These are phyloP conservation scores for Claviceps arundinis DNA, from an alignment of 2,329 filamentous ascomycete species.

Conservation along the genomic window DNA sequence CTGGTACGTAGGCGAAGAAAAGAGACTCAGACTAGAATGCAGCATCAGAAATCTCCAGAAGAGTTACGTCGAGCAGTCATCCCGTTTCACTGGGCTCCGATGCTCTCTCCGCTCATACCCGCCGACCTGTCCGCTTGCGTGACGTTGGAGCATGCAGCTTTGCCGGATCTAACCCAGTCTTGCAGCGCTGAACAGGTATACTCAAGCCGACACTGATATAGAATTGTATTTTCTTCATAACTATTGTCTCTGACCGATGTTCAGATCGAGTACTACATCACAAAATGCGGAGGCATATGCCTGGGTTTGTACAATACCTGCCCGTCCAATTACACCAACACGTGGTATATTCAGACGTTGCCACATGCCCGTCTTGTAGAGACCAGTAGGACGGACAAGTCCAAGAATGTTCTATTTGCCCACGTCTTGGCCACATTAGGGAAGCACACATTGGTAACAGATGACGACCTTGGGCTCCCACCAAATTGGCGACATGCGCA, in stretches of 20 bases:
- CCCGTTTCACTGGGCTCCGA: constrained; percentile 47
- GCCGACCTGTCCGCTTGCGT: constrained; percentile 47
- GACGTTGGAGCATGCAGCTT: constrained; percentile 24
- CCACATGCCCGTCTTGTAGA: constrained; percentile 42
- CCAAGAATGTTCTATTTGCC: constrained; percentile 50
- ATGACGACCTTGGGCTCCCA: constrained; percentile 57
- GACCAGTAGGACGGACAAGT: constrained; percentile 21
- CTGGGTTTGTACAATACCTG: constrained; percentile 68
- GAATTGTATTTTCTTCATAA: neutral
- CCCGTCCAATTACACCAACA: constrained; percentile 28
- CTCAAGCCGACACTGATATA: neutral
- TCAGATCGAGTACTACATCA: constrained; percentile 14
- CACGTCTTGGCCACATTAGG: constrained; percentile 69
- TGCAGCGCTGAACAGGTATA: constrained; percentile 41
- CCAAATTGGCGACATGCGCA: constrained; percentile 46
- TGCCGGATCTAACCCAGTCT: constrained; percentile 35
- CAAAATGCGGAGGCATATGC: constrained; percentile 44
- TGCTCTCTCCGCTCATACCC: constrained; percentile 54
- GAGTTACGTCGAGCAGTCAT: constrained; percentile 22
- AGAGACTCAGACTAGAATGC: constrained; percentile 2
- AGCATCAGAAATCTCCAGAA: constrained; percentile 5
- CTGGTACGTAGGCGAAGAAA: constrained; percentile 3
- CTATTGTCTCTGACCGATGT: neutral
- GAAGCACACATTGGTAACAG: constrained; percentile 39
- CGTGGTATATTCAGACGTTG: constrained; percentile 37